phyloP scores from a whole-genome alignment of 306 rosid species.

The Cucumis cinereus region DNA sequence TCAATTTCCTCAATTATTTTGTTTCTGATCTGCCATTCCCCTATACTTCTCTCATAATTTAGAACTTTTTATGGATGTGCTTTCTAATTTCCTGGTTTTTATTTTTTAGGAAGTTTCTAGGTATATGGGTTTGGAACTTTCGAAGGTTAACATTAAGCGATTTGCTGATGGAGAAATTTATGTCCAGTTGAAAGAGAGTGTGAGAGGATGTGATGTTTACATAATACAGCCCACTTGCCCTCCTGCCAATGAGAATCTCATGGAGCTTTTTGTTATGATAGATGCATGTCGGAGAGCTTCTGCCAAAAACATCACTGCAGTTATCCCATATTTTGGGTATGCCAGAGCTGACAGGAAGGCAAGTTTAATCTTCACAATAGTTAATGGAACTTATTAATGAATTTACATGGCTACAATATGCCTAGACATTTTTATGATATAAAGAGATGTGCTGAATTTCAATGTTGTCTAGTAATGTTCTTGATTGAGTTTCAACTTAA shows the following conservation, averaged over 20 bases:
- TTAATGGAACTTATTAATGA: neutral
- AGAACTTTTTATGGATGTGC: neutral
- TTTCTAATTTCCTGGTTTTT: conserved; percentile 3
- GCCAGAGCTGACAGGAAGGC: conserved; percentile 99
- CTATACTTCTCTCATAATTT: neutral
- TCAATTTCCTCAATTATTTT: neutral
- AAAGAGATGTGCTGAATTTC: neutral
- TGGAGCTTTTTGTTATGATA: conserved; percentile 82
- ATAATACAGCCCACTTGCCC: conserved; percentile 86
- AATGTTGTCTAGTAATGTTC: neutral
- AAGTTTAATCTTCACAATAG: conserved; percentile 12
- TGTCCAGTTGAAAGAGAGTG: conserved; percentile 92
- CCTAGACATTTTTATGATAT: neutral
- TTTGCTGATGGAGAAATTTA: conserved; percentile 97
- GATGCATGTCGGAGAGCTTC: conserved; percentile 98
- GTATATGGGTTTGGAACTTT: conserved; percentile 87
- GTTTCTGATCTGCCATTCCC: neutral
- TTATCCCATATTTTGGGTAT: conserved; percentile 94
- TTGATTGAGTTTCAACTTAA: neutral
- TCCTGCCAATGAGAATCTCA: conserved; percentile 91
- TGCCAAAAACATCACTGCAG: conserved; percentile 81
- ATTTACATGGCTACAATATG: neutral
- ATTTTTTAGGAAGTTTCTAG: conserved; percentile 65
- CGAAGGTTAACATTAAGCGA: conserved; percentile 62
- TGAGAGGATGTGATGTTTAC: conserved; percentile 84